Base-by-base conservation (phyloP, 129 eudicot species). In the Saussurea involucrata region DNA sequence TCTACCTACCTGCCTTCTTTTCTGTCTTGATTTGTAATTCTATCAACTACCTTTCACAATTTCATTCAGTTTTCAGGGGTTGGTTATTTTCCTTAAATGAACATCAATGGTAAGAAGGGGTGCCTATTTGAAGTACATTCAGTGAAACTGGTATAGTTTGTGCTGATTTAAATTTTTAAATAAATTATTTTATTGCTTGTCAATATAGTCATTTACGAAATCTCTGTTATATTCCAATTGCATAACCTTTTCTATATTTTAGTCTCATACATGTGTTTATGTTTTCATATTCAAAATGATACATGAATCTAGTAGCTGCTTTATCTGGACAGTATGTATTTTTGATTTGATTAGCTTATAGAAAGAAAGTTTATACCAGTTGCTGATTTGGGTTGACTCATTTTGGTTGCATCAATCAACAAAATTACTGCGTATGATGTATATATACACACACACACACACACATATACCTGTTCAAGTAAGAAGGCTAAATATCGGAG, bases 221-320 rank as follows among this genome's bases (percentile, higher is more conserved):
- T 44, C 32, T 37, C 11, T 69, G 8, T 69, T 69, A 36, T 13
- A 37, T 31, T 28, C 24, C 42, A 29, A 5, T 66, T 72, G 76
- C 40, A 46, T 44, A 17, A n/a, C 75, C 22, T 71, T 44, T 71
- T 29, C n/a, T 3, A 53, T 72, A 15, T 46, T 8, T 46, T 25
- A n/a, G 44, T 71, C 25, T 61, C 61, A 8, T 42, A 66, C 46
- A 61, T n/a, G 46, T 65, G 65, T 44, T 74, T 76, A 31, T 42
- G 46, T 65, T 42, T 44, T 60, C 34, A 10, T 40, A 69, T 69
- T 2, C 0, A 12, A 69, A 24, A 36, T 34, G 22, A 21, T 69
- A 36, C 7, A 57, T 25, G 24, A 24, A 61, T 10, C 15, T 15
- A 22, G 60, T 60, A 61, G 17, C 24, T 20, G 24, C 33, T 21